These are phyloP conservation scores for Candida hungchunana DNA, from an alignment of 805 yeast species.

Conservation along the genomic window DNA sequence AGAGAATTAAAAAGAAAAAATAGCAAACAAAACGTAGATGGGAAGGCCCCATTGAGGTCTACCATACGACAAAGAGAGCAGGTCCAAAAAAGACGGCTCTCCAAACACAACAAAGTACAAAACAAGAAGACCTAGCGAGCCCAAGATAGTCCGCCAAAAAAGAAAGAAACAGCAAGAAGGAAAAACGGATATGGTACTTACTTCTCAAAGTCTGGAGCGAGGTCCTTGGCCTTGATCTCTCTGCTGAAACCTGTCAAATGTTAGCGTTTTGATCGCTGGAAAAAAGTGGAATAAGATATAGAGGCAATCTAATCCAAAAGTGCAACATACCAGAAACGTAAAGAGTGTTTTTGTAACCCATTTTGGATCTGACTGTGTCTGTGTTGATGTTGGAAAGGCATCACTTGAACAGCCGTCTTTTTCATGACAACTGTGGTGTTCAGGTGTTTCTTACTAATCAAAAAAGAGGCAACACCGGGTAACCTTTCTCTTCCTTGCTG, in stretches of 20 bases:
- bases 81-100: not conserved
- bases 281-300: not conserved
- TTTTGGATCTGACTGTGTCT: conserved; percentile 1
- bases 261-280: not conserved
- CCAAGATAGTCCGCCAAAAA: not conserved
- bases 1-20: not conserved
- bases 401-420: no score
- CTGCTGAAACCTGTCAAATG: conserved; percentile 39
- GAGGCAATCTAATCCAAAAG: no score
- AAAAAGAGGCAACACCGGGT: no score
- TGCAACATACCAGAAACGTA: conserved; percentile 44
- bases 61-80: not conserved
- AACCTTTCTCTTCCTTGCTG: no score
- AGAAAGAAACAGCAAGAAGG: not conserved
- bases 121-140: not conserved
- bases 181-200: conserved; percentile 33
- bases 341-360: conserved; percentile 36
- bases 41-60: no score
- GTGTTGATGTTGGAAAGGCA: no score
- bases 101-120: not conserved
- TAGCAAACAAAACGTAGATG: no score
- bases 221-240: conserved; percentile 50
- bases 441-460: no score
- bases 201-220: conserved; percentile 59
- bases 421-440: no score